These are phyloP conservation scores for Starmerella floris DNA, from an alignment of 805 yeast genomes.

Conservation along the genomic window DNA sequence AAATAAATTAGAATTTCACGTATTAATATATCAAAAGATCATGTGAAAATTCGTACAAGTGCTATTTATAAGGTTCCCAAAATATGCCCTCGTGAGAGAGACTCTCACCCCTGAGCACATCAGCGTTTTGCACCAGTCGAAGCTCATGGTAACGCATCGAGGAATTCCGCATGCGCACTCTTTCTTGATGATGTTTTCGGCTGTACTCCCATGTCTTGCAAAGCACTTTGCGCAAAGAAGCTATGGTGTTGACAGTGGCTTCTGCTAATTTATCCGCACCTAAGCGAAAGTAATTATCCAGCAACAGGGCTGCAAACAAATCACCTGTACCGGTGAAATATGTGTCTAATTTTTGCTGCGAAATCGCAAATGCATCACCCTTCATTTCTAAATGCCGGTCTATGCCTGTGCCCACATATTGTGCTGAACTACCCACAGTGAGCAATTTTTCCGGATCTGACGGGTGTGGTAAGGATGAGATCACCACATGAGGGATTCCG, in stretches of 20 bases:
- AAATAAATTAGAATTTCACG: neutral
- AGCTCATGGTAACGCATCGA: conserved; percentile 61
- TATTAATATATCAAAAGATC: too few relatives aligned
- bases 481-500: conserved; percentile 46
- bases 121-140: conserved; percentile 48
- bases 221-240: conserved; percentile 38
- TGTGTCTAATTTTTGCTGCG: conserved; percentile 51
- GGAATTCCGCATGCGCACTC: conserved; percentile 29
- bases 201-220: conserved; percentile 19
- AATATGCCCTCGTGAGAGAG: neutral
- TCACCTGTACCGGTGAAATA: conserved; percentile 96
- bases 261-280: conserved; percentile 24
- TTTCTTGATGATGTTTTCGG: conserved; percentile 26
- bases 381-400: neutral
- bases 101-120: conserved; percentile 17
- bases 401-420: neutral
- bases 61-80: neutral
- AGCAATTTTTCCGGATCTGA: conserved; percentile 24
- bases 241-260: conserved; percentile 31
- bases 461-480: conserved; percentile 41
- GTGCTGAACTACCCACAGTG: conserved; percentile 35
- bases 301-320: conserved; percentile 62
- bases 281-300: conserved; percentile 40
- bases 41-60: neutral
- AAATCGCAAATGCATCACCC: conserved; percentile 29